Evolutionary conservation across 2,329 filamentous ascomycete genomes (phyloP), one percentile per base, ranked within the genome.

Genomic region (Hyphodiscus sp.): DNA sequence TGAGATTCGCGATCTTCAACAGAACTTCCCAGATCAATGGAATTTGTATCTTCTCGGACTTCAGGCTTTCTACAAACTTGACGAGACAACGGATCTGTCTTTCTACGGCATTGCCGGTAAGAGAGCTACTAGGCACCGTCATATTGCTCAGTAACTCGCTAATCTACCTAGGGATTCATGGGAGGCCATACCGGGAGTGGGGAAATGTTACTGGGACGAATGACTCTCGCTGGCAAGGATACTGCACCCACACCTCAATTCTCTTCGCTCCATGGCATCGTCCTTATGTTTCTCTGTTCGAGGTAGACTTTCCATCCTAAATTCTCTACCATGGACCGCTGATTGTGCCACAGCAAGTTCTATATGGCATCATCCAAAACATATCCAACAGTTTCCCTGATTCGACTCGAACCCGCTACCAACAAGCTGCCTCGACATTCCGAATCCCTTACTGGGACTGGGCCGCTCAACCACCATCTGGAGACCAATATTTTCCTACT

Each of bases 201-300:
- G 78, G 84, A 64, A 73, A 70, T 19, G 77, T 73, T 1, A 59
- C 67, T 47, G 71, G 75, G 41, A 74, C 78, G 16, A 61, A 62
- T 41, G 30, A 52, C 1, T 26, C 11, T 20, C 55, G 54, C 41
- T 62, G 58, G 58, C 56, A 61, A 50, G 63, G 61, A 10, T 95
- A 91, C 68, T 95, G 90, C 68, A 81, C 81, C 16, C 90, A 95
- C 69, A 80, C 77, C 20, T 87, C 86, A 1, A 81, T 85, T 42
- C 73, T 94, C 16, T 94, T 95, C 67, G 81, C 86, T 41, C 79
- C 85, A 42, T 95, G 90, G 90, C 90, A 95, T 74, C 82, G 90
- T 48, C 87, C 89, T 0, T 95, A 92, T 68, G 74, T 94, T 52
- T 74, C 80, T 9, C 70, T 86, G 9, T 82, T 73, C 58, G 76